A percentile compares a stretch with the other conserved stretches of the same genome.
These are phyloP conservation scores for Raffaelea ambrosiae DNA, from an alignment of 2,329 filamentous ascomycete genomes.

Conservation along the genomic window DNA sequence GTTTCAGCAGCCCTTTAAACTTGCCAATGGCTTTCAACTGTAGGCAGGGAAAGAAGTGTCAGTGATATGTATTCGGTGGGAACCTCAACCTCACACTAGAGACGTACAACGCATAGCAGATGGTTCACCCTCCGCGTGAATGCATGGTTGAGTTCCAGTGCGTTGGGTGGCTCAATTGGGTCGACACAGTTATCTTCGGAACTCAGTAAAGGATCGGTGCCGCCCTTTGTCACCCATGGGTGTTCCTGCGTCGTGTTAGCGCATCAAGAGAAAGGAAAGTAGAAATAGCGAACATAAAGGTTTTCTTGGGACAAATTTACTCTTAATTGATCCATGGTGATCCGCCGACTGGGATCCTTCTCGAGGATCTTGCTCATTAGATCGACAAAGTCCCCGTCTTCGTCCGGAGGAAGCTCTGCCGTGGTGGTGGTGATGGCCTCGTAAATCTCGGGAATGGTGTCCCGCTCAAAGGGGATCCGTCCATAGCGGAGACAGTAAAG, in stretches of 20 bases:
- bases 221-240: conserved; percentile 81
- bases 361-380: conserved; percentile 67
- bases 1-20: conserved; percentile 59
- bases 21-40: conserved; percentile 85
- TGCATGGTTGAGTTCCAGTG: conserved; percentile 81
- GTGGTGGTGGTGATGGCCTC: conserved; percentile 73
- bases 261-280: background rate
- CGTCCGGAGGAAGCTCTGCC: conserved; percentile 51
- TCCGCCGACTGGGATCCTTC: conserved; percentile 76
- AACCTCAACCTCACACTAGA: background rate
- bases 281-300: background rate
- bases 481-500: conserved; percentile 90
- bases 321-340: conserved; percentile 72
- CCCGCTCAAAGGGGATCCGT: conserved; percentile 73
- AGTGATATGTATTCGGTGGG: background rate
- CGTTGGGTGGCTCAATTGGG: conserved; percentile 73
- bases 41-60: background rate
- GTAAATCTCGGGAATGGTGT: conserved; percentile 77
- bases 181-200: conserved; percentile 79
- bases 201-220: conserved; percentile 68
- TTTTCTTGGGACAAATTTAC: no score
- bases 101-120: conserved; percentile 69
- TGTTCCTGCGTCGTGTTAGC: conserved; percentile 55
- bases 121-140: conserved; percentile 87
- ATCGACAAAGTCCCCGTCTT: conserved; percentile 62